Evolutionary conservation across 2,329 filamentous ascomycete genomes (phyloP).

Genomic region (Chaetomiaceae sp.): DNA sequence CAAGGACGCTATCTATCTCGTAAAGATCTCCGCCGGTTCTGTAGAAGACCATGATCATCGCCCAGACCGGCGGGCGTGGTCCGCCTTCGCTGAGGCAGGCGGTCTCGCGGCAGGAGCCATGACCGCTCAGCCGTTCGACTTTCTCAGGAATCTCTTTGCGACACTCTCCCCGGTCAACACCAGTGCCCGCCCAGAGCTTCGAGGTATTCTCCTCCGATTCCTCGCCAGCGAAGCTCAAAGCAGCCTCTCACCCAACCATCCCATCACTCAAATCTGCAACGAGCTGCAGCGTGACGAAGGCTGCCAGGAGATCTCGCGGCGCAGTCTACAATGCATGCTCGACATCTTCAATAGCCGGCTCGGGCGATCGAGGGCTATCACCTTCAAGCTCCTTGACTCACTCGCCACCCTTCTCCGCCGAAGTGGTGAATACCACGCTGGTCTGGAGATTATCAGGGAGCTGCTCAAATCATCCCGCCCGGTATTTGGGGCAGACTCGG

Average conservation of each 20-base stretch:
- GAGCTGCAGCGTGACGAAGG: slow-evolving; percentile 23
- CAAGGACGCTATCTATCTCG: slow-evolving; percentile 26
- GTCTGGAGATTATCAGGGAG: slow-evolving; percentile 24
- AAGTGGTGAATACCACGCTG: slow-evolving; percentile 26
- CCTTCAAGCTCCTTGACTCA: slow-evolving; percentile 28
- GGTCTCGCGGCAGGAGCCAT: slow-evolving; percentile 23
- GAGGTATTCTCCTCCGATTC: slow-evolving; percentile 24
- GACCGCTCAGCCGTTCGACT: slow-evolving; percentile 27
- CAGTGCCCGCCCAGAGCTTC: slow-evolving; percentile 26
- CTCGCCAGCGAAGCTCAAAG: slow-evolving; percentile 24
- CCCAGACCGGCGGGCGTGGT: slow-evolving; percentile 22
- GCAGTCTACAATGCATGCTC: slow-evolving; percentile 27
- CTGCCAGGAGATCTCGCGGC: slow-evolving; percentile 27
- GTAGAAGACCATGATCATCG: slow-evolving; percentile 13
- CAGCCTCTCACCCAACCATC: slow-evolving; percentile 23
- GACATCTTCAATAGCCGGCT: slow-evolving; percentile 26
- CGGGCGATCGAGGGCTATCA: slow-evolving; percentile 23
- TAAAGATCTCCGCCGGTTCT: slow-evolving; percentile 25
- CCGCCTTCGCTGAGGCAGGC: slow-evolving; percentile 24
- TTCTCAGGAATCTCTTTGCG: slow-evolving; percentile 26
- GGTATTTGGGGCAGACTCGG: slow-evolving; percentile 23
- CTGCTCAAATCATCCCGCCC: slow-evolving; percentile 23
- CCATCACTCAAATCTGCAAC: slow-evolving; percentile 26
- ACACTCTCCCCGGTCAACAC: slow-evolving; percentile 27
- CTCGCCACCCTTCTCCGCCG: slow-evolving; percentile 26